These are phyloP conservation scores for Cetraspora pellucida DNA, from an alignment of 192 early-diverging fungal species.

Conservation along the genomic window DNA sequence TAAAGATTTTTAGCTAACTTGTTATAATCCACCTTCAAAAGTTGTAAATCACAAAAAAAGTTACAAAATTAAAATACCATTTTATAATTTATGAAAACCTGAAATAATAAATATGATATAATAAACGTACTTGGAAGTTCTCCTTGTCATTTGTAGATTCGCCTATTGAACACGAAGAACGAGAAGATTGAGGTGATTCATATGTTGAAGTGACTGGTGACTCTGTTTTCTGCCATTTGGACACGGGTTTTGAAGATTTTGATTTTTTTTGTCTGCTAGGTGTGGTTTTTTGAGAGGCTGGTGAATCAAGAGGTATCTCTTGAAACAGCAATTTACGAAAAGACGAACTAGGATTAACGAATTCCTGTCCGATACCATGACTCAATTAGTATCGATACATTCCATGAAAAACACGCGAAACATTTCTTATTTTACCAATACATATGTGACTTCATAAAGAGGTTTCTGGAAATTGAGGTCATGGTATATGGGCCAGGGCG, in stretches of 20 bases:
- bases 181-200: conserved; percentile 21
- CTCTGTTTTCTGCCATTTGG: conserved; percentile 11
- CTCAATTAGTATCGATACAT: background rate
- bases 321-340: background rate
- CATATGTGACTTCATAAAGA: conserved; percentile 49
- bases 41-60: background rate
- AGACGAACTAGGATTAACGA: background rate
- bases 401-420: background rate
- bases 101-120: too few species aligned
- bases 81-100: too few species aligned
- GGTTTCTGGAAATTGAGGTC: conserved; percentile 56
- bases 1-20: conserved; percentile 46
- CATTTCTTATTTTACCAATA: conserved; percentile 38
- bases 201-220: background rate
- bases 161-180: background rate
- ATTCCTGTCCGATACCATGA: background rate
- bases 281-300: background rate
- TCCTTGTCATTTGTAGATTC: conserved; percentile 14
- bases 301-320: background rate
- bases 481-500: conserved; percentile 47
- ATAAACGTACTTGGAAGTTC: background rate
- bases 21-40: conserved; percentile 38
- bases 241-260: conserved; percentile 4
- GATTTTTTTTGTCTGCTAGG: conserved; percentile 1
- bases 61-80: too few species aligned